A percentile compares a stretch with the other conserved stretches of the same genome.
These are phyloP conservation scores for Chenopodium berlandieri DNA, from an alignment of 148 eudicot genomes.

Conservation along the genomic window DNA sequence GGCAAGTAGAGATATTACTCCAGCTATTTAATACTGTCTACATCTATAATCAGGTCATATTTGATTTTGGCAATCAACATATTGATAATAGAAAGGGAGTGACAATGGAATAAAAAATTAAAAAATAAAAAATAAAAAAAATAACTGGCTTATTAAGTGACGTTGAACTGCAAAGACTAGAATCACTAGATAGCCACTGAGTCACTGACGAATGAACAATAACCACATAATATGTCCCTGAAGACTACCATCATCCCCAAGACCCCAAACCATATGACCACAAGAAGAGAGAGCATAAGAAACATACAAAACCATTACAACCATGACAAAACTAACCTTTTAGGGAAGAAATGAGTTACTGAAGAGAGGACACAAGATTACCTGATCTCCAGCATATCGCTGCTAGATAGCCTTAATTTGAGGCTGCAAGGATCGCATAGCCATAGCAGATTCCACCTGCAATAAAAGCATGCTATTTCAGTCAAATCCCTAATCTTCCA, in stretches of 20 bases:
- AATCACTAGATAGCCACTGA: not conserved
- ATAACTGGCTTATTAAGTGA: not conserved
- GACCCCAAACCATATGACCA: not conserved
- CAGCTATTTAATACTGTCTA: not conserved
- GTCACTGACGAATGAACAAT: not conserved
- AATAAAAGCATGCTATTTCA: slow-evolving; percentile 18
- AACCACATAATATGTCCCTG: not conserved
- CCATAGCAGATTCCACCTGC: slow-evolving; percentile 92
- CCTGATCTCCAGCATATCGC: slow-evolving; percentile 97
- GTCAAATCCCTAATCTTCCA: slow-evolving; percentile 6
- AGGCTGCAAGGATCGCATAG: slow-evolving; percentile 93
- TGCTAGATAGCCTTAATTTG: slow-evolving; percentile 94
- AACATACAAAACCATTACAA: not conserved
- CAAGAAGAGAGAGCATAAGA: not conserved
- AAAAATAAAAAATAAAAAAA: no score
- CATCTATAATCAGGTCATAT: not conserved
- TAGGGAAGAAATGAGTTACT: not conserved
- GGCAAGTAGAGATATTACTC: not conserved
- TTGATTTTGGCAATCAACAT: not conserved
- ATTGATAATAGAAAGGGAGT: not conserved
- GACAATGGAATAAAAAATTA: not conserved
- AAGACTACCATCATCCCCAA: not conserved
- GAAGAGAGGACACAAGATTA: slow-evolving; percentile 24
- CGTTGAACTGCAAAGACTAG: not conserved
- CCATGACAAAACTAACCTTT: not conserved